Base-by-base conservation (phyloP, 768 basidiomycete species). In the Lentinus brumalis region DNA sequence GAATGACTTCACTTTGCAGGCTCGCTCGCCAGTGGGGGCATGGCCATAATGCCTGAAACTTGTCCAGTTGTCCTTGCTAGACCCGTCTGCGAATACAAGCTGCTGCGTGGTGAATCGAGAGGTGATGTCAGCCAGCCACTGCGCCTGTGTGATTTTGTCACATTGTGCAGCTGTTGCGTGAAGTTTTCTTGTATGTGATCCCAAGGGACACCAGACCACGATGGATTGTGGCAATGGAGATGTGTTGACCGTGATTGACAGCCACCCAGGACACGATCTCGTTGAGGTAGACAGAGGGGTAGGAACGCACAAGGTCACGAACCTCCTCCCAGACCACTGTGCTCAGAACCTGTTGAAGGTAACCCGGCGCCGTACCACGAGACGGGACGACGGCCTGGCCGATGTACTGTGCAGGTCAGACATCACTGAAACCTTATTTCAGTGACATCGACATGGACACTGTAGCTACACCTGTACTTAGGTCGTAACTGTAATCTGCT, bases 61-160 rank as follows among this genome's bases (percentile, higher is more conserved):
- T 0, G 71, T 75, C 0, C 67, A 41, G 26, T 73, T 68, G 49
- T 76, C 70, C 59, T 74, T 75, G 59, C 70, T 71, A 2, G 67
- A 62, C 61, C 75, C 70, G 54, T 75, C 73, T 14, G 69, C 64
- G 16, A 68, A 65, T 16, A 75, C 61, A 30, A 74, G 53, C 58
- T 69, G 67, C 10, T 11, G 10, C 6, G 46, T 18, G n/a, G 12
- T 6, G 21, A 47, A 35, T 46, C 52, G 2, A 68, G 56, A 56
- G 9, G 39, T 29, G 46, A 68, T 65, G 31, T 65, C 44, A 4
- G 15, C 58, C 60, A 39, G 65, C 61, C 55, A 56, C 18, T 56
- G 46, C 1, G 15, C 12, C n/a, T 35, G 46, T 0, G 35, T 39
- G 35, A 49, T 16, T n/a, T 49, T 18, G 46, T 71, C 65, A 35